phyloP scores from a whole-genome alignment of 768 basidiomycete genomes.

The Lyophyllum semitale region DNA sequence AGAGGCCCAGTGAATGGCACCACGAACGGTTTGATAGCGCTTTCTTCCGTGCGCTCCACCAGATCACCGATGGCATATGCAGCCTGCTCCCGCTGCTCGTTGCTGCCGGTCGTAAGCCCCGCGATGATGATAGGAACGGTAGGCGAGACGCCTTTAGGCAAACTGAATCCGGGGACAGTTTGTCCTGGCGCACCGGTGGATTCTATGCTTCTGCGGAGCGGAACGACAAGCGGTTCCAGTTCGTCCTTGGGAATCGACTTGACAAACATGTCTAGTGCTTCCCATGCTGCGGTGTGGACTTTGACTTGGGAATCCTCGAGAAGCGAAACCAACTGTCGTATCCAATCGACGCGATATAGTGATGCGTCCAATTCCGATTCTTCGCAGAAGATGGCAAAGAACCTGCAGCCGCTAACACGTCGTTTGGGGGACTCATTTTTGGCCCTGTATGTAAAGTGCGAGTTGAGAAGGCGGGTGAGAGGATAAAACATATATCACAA shows the following conservation, averaged over 20 bases:
- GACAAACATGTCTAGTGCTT: conserved; percentile 82
- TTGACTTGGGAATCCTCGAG: conserved; percentile 76
- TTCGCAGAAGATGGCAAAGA: conserved; percentile 85
- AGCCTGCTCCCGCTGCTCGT: conserved; percentile 93
- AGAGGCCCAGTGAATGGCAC: conserved; percentile 95
- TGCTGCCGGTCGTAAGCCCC: conserved; percentile 91
- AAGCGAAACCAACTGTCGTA: conserved; percentile 81
- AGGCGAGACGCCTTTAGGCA: conserved; percentile 81
- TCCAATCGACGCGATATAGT: conserved; percentile 91
- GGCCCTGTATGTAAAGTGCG: conserved; percentile 52
- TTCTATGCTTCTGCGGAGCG: conserved; percentile 88
- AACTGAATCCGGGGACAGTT: conserved; percentile 82
- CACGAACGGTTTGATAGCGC: conserved; percentile 91
- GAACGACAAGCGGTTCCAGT: conserved; percentile 85
- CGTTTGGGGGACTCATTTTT: conserved; percentile 72
- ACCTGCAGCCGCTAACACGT: conserved; percentile 75
- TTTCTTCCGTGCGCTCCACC: conserved; percentile 80
- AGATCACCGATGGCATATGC: conserved; percentile 97
- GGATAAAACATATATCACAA: conserved; percentile 27
- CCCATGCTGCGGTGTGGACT: conserved; percentile 83
- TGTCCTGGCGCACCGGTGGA: conserved; percentile 76
- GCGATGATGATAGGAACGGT: conserved; percentile 87
- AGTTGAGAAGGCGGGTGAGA: neutral
- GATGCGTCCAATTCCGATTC: conserved; percentile 80
- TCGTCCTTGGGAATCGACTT: conserved; percentile 93